phyloP scores from a whole-genome alignment of 257 asterid genomes.

The Fraxinus pennsylvanica region DNA sequence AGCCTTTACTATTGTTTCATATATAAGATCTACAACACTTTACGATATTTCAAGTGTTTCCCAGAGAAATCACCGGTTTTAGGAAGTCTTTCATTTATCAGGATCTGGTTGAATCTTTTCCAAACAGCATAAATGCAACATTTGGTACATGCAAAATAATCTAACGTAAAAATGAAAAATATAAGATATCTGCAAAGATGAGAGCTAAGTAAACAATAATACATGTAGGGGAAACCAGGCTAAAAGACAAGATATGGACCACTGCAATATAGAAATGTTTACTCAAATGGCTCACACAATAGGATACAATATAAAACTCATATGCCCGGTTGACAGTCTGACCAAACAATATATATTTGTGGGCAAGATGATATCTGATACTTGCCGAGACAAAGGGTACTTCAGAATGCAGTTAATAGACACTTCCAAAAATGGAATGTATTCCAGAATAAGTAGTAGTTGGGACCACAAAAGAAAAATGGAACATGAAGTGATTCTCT shows the following conservation, averaged over 20 bases:
- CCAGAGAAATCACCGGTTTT: not conserved
- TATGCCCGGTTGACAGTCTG: conserved; percentile 7
- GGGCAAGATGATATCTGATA: not conserved
- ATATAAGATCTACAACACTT: conserved; percentile 13
- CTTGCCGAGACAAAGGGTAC: not conserved
- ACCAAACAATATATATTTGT: not conserved
- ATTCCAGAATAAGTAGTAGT: conserved; percentile 2
- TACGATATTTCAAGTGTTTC: not conserved
- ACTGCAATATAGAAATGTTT: not conserved
- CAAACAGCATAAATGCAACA: conserved; percentile 12
- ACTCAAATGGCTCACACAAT: not conserved
- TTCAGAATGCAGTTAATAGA: conserved; percentile 11
- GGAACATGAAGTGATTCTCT: not conserved
- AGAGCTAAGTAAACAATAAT: conserved; percentile 16
- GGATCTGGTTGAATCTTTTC: not conserved
- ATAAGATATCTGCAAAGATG: not conserved
- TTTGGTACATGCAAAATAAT: not conserved
- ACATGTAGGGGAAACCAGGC: conserved; percentile 4
- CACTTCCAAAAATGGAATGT: not conserved
- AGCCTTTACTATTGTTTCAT: not conserved
- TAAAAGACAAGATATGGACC: not conserved
- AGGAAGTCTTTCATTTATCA: not conserved
- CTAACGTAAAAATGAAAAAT: not conserved
- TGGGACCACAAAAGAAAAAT: not conserved
- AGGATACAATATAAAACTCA: not conserved